phyloP scores from a whole-genome alignment of 164 flowering plant genomes.

The Sextonia rubra region DNA sequence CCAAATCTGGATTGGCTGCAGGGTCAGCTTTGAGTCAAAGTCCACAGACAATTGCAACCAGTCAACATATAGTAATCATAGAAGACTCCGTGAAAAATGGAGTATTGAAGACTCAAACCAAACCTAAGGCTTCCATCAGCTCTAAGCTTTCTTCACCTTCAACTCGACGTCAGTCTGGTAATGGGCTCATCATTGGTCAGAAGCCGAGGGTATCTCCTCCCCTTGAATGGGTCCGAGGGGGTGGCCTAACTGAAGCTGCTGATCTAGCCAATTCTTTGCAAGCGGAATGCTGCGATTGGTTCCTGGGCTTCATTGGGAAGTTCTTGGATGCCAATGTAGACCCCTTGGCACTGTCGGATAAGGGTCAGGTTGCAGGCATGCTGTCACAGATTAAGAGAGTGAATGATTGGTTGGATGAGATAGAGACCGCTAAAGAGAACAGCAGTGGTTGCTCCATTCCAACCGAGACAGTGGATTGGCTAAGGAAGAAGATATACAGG shows the following conservation, averaged over 20 bases:
- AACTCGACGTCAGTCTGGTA: slow-evolving; percentile 35
- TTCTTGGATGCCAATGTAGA: slow-evolving; percentile 80
- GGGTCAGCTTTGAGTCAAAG: slow-evolving; percentile 24
- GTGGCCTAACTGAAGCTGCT: slow-evolving; percentile 67
- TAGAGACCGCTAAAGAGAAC: slow-evolving; percentile 49
- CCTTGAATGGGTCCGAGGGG: slow-evolving; percentile 68
- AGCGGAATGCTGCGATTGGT: slow-evolving; percentile 78
- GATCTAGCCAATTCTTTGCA: slow-evolving; percentile 62
- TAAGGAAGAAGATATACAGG: slow-evolving; percentile 92
- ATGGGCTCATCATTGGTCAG: slow-evolving; percentile 15
- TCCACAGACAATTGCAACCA: slow-evolving; percentile 22
- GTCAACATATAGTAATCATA: slow-evolving; percentile 56
- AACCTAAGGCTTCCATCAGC: slow-evolving; percentile 42
- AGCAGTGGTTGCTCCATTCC: slow-evolving; percentile 32
- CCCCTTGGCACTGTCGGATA: slow-evolving; percentile 51
- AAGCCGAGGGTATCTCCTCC: slow-evolving; percentile 19
- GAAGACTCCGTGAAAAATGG: slow-evolving; percentile 45
- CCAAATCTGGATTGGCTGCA: slow-evolving; percentile 4
- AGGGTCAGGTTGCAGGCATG: slow-evolving; percentile 83
- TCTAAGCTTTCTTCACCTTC: slow-evolving; percentile 45
- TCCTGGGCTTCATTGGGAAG: slow-evolving; percentile 73
- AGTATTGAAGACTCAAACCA: slow-evolving; percentile 39
- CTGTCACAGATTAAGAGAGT: slow-evolving; percentile 89
- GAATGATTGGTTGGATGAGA: slow-evolving; percentile 87
- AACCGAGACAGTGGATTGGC: slow-evolving; percentile 62